phyloP scores from a whole-genome alignment of 306 rosid genomes.

The Dalbergia oliveri region DNA sequence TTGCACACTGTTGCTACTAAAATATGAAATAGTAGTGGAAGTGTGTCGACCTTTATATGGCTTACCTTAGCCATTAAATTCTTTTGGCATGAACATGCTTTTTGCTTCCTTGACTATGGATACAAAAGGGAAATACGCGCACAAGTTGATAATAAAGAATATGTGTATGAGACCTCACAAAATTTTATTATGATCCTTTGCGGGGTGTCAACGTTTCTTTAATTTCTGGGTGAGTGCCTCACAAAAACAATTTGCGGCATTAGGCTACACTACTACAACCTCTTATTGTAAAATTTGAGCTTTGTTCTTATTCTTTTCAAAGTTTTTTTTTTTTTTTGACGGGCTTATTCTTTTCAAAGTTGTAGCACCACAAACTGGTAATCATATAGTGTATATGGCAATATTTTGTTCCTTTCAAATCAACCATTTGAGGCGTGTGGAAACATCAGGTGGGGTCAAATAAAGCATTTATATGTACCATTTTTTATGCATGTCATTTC shows the following conservation, averaged over 20 bases:
- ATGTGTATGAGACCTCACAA: not conserved
- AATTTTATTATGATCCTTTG: constrained; percentile 7
- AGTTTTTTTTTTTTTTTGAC: too few species aligned
- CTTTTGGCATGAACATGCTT: not conserved
- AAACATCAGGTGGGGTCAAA: constrained; percentile 8
- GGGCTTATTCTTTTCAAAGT: too few species aligned
- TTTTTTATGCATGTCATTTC: not conserved
- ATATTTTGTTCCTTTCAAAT: not conserved
- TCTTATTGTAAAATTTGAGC: not conserved
- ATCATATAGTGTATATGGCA: too few species aligned
- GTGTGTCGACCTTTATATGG: not conserved
- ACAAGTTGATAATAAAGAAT: constrained; percentile 5
- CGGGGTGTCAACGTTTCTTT: not conserved
- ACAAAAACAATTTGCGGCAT: not conserved
- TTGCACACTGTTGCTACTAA: not conserved
- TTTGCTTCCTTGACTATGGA: not conserved
- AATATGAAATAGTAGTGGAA: constrained; percentile 7
- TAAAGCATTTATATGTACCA: not conserved
- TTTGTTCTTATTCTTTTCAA: not conserved
- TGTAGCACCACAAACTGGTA: too few species aligned
- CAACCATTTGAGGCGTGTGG: not conserved
- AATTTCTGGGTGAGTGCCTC: not conserved
- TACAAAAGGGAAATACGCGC: not conserved
- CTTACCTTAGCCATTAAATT: not conserved
- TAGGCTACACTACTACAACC: not conserved